phyloP scores from a whole-genome alignment of 75 land plant genomes.

The Picea sitchensis region DNA sequence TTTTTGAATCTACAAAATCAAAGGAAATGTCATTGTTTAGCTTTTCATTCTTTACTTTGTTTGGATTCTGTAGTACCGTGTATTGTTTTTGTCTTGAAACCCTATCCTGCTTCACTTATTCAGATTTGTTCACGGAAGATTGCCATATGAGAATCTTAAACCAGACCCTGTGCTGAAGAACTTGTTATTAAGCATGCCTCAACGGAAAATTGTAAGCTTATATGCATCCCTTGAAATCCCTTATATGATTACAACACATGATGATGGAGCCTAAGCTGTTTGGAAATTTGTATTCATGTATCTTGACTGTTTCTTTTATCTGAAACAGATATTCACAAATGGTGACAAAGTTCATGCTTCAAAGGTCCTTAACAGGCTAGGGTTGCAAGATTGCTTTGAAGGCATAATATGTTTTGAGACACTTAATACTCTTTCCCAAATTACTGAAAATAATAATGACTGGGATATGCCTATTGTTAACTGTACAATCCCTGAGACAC shows the following conservation, averaged over 20 bases:
- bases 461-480: conserved; percentile 9
- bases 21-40: not conserved
- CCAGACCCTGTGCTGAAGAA: conserved; percentile 64
- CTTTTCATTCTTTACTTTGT: not conserved
- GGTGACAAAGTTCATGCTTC: conserved; percentile 65
- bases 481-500: conserved; percentile 10
- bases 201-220: conserved; percentile 61
- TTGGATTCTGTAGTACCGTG: not conserved
- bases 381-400: conserved; percentile 82
- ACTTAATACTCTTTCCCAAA: conserved; percentile 42
- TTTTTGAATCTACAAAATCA: not conserved
- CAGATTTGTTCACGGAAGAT: conserved; percentile 48
- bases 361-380: conserved; percentile 52
- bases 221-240: not conserved
- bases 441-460: conserved; percentile 7
- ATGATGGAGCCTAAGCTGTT: not conserved
- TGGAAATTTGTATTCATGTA: not conserved
- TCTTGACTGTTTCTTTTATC: not conserved
- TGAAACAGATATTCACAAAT: conserved; percentile 70
- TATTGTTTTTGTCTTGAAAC: not conserved
- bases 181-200: conserved; percentile 76
- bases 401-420: conserved; percentile 85
- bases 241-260: not conserved
- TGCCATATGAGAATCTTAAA: conserved; percentile 63
- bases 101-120: not conserved